phyloP scores from a whole-genome alignment of 2,329 filamentous ascomycete genomes.

The Xylariaceae sp. region DNA sequence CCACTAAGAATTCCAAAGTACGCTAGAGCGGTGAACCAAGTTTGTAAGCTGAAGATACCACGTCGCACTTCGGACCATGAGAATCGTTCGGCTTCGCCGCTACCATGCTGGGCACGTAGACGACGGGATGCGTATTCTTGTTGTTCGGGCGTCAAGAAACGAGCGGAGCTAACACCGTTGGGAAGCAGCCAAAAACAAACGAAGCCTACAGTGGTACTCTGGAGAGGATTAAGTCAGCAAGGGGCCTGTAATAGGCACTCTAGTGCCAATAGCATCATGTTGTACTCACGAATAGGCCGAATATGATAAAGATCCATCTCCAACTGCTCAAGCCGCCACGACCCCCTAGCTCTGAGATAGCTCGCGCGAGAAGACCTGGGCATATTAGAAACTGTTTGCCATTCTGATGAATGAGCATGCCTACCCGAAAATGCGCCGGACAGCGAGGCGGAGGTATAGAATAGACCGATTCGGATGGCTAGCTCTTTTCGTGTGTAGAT shows the following conservation, averaged over 20 bases:
- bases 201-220: slow-evolving; percentile 54
- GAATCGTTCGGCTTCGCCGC: slow-evolving; percentile 46
- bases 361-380: slow-evolving; percentile 55
- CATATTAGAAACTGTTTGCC: background rate
- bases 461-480: slow-evolving; percentile 62
- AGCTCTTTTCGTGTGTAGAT: slow-evolving; percentile 61
- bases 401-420: slow-evolving; percentile 1
- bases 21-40: slow-evolving; percentile 61
- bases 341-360: slow-evolving; percentile 57
- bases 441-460: slow-evolving; percentile 65
- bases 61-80: slow-evolving; percentile 60
- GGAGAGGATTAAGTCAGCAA: slow-evolving; percentile 2
- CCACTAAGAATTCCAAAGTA: slow-evolving; percentile 60
- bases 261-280: background rate
- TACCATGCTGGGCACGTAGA: slow-evolving; percentile 33
- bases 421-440: slow-evolving; percentile 61
- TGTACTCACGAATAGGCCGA: slow-evolving; percentile 49
- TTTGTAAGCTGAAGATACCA: slow-evolving; percentile 58
- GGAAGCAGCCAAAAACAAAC: slow-evolving; percentile 54
- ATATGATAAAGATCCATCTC: slow-evolving; percentile 63
- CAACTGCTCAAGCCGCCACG: slow-evolving; percentile 53
- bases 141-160: slow-evolving; percentile 53
- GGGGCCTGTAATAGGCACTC: background rate
- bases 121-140: slow-evolving; percentile 46
- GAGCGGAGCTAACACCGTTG: slow-evolving; percentile 51